Conservation (phyloP, 805 yeast species). For the Saccharomycopsis synnaedendra region DNA sequence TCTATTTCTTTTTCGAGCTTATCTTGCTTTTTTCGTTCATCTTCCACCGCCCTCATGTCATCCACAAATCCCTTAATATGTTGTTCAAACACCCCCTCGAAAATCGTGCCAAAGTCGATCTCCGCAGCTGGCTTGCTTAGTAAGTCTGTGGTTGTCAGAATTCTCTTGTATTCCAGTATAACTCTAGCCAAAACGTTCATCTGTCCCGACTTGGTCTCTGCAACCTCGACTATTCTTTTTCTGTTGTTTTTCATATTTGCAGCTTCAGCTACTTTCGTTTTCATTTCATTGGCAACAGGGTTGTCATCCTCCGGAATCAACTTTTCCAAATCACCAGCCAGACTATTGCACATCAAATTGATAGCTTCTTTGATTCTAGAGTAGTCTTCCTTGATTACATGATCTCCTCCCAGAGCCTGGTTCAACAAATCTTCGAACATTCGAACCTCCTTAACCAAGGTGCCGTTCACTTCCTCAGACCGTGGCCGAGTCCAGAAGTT, state of each 20-base stretch:
- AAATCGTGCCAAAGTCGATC: slow-evolving; percentile 9
- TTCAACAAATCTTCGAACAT: slow-evolving; percentile 23
- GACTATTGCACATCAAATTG: slow-evolving; percentile 29
- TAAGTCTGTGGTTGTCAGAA: slow-evolving; percentile 14
- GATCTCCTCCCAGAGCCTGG: slow-evolving; percentile 56
- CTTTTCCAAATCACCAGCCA: slow-evolving; percentile 18
- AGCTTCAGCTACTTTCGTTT: slow-evolving; percentile 25
- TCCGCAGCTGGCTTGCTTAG: not conserved
- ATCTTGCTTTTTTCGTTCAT: slow-evolving; percentile 28
- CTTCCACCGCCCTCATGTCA: slow-evolving; percentile 38
- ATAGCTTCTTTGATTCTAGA: slow-evolving; percentile 36
- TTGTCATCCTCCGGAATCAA: slow-evolving; percentile 23
- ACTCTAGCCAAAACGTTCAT: slow-evolving; percentile 42
- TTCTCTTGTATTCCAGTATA: slow-evolving; percentile 32
- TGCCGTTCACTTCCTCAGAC: slow-evolving; percentile 31
- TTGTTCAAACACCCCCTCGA: slow-evolving; percentile 30
- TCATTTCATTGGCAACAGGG: slow-evolving; percentile 24
- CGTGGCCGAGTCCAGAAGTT: slow-evolving; percentile 40
- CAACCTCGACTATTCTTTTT: slow-evolving; percentile 27
- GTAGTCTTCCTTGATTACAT: slow-evolving; percentile 35
- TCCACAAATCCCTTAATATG: slow-evolving; percentile 36
- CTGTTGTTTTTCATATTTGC: slow-evolving; percentile 22
- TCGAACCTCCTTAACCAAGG: slow-evolving; percentile 11
- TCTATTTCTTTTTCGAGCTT: slow-evolving; percentile 30
- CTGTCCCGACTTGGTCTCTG: slow-evolving; percentile 35